Percentiles rank a stretch among this genome's conserved stretches.
These are phyloP conservation scores for Macadamia integrifolia DNA, from an alignment of 164 flowering plant species.

Conservation along the genomic window DNA sequence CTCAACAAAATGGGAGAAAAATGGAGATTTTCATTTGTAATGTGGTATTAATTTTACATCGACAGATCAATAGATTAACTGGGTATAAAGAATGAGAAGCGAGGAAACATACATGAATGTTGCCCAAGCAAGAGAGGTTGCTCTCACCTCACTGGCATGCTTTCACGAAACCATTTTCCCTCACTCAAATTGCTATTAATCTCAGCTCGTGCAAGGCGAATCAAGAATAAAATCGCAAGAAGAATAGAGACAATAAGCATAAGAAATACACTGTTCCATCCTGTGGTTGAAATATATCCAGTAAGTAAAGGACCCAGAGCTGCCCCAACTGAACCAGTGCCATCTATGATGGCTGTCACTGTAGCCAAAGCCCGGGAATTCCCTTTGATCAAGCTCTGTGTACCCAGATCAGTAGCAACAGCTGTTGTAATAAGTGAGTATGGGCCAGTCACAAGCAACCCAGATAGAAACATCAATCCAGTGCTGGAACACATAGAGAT, in stretches of 20 bases:
- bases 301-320: conserved; percentile 89
- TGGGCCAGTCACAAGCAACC: conserved; percentile 91
- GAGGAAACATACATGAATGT: conserved; percentile 5
- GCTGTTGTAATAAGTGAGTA: conserved; percentile 97
- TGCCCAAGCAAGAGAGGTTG: background rate
- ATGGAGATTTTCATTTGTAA: too few species aligned
- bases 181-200: conserved; percentile 40
- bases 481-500: conserved; percentile 55
- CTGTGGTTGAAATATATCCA: conserved; percentile 82
- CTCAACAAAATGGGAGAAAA: too few species aligned
- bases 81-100: conserved; percentile 5
- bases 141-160: conserved; percentile 3
- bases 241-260: conserved; percentile 68
- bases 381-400: conserved; percentile 59
- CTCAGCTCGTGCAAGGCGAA: conserved; percentile 60
- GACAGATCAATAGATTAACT: too few species aligned
- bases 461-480: conserved; percentile 71
- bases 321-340: conserved; percentile 98
- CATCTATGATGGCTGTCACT: conserved; percentile 95
- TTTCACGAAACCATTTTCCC: conserved; percentile 34
- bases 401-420: conserved; percentile 94
- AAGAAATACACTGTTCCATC: conserved; percentile 83
- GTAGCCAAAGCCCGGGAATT: conserved; percentile 95
- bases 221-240: conserved; percentile 56
- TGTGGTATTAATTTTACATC: too few species aligned